A percentile compares a stretch with the other conserved stretches of the same genome.
phyloP scores from a whole-genome alignment of 768 basidiomycete genomes.

The Rhizopogon vulgaris region DNA sequence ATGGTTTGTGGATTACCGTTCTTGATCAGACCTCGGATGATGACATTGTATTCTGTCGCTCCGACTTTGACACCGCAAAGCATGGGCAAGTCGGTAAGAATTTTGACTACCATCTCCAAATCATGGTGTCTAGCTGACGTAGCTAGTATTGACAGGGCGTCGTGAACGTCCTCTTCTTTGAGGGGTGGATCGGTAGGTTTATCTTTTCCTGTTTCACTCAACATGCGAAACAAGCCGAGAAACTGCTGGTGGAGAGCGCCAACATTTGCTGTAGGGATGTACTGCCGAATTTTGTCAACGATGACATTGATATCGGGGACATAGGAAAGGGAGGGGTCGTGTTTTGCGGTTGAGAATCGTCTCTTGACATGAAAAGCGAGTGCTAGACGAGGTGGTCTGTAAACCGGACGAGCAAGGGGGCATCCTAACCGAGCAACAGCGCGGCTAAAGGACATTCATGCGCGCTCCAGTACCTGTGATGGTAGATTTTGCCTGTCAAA shows the following conservation, averaged over 20 bases:
- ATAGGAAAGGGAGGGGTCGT: neutral
- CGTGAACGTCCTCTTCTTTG: constrained; percentile 25
- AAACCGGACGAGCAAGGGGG: constrained; percentile 18
- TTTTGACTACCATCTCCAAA: constrained; percentile 45
- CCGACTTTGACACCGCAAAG: constrained; percentile 42
- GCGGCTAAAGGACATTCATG: constrained; percentile 57
- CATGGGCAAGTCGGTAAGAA: constrained; percentile 43
- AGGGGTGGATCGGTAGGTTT: constrained; percentile 4
- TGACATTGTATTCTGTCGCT: constrained; percentile 40
- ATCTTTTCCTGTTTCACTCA: neutral
- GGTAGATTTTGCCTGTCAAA: constrained; percentile 4
- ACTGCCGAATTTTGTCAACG: constrained; percentile 1
- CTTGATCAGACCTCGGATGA: constrained; percentile 43
- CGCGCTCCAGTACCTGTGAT: constrained; percentile 25
- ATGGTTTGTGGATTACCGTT: constrained; percentile 39
- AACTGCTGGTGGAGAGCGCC: neutral
- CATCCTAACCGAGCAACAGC: constrained; percentile 29
- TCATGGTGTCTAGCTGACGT: constrained; percentile 48
- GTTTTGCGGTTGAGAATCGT: neutral
- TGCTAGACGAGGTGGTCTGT: neutral
- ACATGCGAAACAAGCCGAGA: neutral
- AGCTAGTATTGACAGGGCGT: constrained; percentile 40
- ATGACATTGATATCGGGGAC: neutral
- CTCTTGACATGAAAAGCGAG: neutral
- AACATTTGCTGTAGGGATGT: neutral